These are phyloP conservation scores for Protea cynaroides DNA, from an alignment of 164 flowering plant species.

Conservation along the genomic window DNA sequence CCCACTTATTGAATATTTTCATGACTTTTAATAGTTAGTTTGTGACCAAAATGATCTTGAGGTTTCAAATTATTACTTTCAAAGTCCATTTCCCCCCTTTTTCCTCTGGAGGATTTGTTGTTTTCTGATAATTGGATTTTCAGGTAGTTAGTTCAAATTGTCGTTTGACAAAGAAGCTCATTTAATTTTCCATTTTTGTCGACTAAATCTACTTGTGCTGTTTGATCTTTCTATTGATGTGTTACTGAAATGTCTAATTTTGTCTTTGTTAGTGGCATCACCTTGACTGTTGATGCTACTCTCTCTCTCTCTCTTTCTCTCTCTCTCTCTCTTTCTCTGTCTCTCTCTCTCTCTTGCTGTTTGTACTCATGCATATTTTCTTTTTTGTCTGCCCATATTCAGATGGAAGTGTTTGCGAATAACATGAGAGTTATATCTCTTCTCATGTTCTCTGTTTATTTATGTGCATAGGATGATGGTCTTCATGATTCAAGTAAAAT, in stretches of 20 bases:
- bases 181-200: not conserved
- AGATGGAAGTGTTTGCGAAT: not conserved
- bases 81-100: not conserved
- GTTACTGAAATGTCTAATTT: not conserved
- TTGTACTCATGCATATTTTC: not conserved
- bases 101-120: not conserved
- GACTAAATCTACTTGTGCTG: not conserved
- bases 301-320: not conserved
- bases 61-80: not conserved
- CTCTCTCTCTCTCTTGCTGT: not conserved
- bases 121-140: not conserved
- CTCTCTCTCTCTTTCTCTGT: not conserved
- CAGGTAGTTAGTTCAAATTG: not conserved
- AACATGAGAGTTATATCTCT: not conserved
- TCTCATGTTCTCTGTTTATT: not conserved
- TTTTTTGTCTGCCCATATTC: not conserved
- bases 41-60: not conserved
- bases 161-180: not conserved
- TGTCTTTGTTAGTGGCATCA: not conserved
- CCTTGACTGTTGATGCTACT: not conserved
- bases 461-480: slow-evolving; percentile 56
- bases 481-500: slow-evolving; percentile 75
- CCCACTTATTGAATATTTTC: slow-evolving; percentile 1
- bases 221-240: not conserved
- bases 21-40: not conserved